These are phyloP conservation scores for Coniochaeta ligniaria DNA, from an alignment of 2,329 filamentous ascomycete genomes.

Conservation along the genomic window DNA sequence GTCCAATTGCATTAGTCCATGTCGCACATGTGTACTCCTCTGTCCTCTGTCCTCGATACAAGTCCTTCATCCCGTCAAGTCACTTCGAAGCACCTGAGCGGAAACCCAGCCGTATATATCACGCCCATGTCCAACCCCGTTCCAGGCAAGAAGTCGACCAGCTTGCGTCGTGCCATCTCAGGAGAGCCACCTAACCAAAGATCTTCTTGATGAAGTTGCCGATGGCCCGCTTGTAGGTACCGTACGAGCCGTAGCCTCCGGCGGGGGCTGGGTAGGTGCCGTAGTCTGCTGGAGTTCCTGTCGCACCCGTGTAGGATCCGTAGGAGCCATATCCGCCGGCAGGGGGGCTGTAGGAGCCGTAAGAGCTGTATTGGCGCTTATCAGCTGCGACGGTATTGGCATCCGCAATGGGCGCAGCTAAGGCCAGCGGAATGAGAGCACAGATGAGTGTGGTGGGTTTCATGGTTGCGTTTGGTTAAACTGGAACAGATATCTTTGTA, in stretches of 20 bases:
- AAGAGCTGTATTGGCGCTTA: slow-evolving; percentile 1
- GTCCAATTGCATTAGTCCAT: too few relatives aligned
- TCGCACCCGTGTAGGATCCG: not conserved
- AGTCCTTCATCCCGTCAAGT: too few relatives aligned
- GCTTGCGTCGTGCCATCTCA: too few relatives aligned
- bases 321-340: slow-evolving; percentile 2
- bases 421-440: not conserved
- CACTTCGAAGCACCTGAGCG: too few relatives aligned
- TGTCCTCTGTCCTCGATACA: too few relatives aligned
- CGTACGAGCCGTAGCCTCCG: slow-evolving; percentile 2
- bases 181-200: not conserved
- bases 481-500: not conserved
- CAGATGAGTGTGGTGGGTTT: not conserved
- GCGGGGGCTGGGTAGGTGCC: not conserved
- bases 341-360: slow-evolving; percentile 1
- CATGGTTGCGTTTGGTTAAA: not conserved
- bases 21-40: too few relatives aligned
- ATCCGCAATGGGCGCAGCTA: not conserved
- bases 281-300: not conserved
- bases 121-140: not conserved
- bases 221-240: slow-evolving; percentile 2
- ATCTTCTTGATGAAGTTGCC: not conserved
- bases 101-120: not conserved
- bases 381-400: not conserved
- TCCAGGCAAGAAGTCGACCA: too few relatives aligned